These are phyloP conservation scores for Eucalyptus marginata DNA, from an alignment of 345 rosid species.

Conservation along the genomic window DNA sequence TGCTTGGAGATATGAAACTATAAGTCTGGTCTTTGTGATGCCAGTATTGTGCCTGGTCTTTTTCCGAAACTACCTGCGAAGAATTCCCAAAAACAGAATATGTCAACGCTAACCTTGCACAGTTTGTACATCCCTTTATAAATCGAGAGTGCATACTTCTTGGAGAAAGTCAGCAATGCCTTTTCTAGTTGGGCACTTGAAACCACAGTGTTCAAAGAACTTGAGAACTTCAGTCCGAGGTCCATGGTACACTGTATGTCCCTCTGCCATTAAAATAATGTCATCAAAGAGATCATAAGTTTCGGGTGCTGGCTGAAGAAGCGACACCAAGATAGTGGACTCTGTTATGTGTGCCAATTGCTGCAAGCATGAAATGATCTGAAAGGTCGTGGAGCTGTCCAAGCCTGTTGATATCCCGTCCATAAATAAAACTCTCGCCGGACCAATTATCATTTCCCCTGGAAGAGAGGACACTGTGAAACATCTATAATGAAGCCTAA, in stretches of 20 bases:
- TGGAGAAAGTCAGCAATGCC: constrained; percentile 70
- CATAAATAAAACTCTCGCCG: constrained; percentile 63
- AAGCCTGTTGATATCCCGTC: constrained; percentile 73
- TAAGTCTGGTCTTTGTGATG: constrained; percentile 10
- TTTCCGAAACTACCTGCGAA: constrained; percentile 38
- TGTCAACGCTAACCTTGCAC: background rate
- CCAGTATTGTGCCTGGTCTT: constrained; percentile 71
- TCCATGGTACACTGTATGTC: constrained; percentile 56
- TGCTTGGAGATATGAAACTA: constrained; percentile 28
- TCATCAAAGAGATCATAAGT: constrained; percentile 69
- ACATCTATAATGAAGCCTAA: background rate
- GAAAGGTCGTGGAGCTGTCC: constrained; percentile 69
- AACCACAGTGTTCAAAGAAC: constrained; percentile 57
- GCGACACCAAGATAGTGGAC: constrained; percentile 42
- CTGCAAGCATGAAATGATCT: constrained; percentile 50
- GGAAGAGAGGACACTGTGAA: background rate
- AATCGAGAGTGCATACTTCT: constrained; percentile 19
- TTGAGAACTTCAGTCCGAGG: constrained; percentile 33
- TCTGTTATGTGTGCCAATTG: constrained; percentile 50
- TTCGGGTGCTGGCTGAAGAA: constrained; percentile 76
- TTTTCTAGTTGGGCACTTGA: constrained; percentile 59
- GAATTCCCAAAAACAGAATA: background rate
- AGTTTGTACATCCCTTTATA: background rate
- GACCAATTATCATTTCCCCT: constrained; percentile 75
- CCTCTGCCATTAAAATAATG: constrained; percentile 52